Base-by-base conservation (phyloP, 2,329 filamentous ascomycete genomes). In the Sporothrix protearum region DNA sequence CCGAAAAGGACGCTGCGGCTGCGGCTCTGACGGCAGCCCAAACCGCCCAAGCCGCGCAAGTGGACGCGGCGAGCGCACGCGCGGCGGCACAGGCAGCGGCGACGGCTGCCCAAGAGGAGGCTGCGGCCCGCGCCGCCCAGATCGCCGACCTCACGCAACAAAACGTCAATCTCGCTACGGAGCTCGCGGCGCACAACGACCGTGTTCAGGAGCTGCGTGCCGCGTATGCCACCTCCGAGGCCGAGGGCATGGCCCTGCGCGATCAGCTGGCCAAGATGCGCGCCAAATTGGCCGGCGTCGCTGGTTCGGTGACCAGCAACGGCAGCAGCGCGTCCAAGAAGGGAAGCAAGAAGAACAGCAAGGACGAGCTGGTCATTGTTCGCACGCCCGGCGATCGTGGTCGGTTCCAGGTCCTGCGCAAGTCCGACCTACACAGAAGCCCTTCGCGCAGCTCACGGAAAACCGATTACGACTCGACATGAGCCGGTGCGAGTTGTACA, bases 361-460 rank as follows among this genome's bases (percentile, higher is more conserved):
- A 75, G 49, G 73, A 74, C 12, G 71, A 73, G 10, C 45, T 75
- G 12, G 71, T 76, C 4, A 69, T 76, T 63, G 75, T 76, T 9
- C 71, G 75, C 49, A 73, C 39, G 25, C 61, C 72, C 2, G 49
- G 72, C 9, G 74, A 76, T 61, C 71, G 75, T 0, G 73, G 74
- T 0, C 59, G 73, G 30, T 73, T 76, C 47, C 75, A 75, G 30
- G 71, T 76, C 22, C 73, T 76, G 67, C 71, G 64, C 53, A 75
- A 74, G 59, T 74, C 71, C 4, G 72, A 74, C 25, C 67, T 75
- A 5, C 69, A 71, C 42, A 49, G 67, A 19, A 75, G 73, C 42
- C 66, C 71, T 19, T 75, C 73, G 22, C 47, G 69, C 5, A 70
- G 69, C 25, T 73, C 73, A 2, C 71, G 66, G 22, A 74, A 71